phyloP scores from a whole-genome alignment of 345 rosid genomes.

The Streptanthus diversifolius region DNA sequence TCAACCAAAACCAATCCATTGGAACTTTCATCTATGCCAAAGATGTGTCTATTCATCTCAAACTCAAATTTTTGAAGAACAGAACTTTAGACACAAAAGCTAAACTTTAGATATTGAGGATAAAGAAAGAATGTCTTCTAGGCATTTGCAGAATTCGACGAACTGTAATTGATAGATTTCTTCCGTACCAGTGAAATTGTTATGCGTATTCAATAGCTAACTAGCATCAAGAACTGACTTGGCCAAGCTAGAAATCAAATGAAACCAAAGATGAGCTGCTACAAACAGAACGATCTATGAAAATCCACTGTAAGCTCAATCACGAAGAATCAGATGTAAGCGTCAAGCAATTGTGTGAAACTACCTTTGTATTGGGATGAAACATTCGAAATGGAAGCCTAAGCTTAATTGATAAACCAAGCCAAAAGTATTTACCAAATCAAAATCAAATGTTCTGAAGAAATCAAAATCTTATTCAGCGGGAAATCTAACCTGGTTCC shows the following conservation, averaged over 20 bases:
- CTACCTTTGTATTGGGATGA: neutral
- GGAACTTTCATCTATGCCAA: neutral
- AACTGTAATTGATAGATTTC: neutral
- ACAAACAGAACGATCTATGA: neutral
- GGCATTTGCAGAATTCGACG: neutral
- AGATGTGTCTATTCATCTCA: neutral
- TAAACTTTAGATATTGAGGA: neutral
- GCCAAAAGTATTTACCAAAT: neutral
- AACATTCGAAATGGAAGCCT: slow-evolving; percentile 29
- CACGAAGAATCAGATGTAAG: neutral
- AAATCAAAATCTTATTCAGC: neutral
- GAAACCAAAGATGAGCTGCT: slow-evolving; percentile 1
- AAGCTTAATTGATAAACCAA: neutral
- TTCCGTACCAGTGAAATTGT: neutral
- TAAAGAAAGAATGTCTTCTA: neutral
- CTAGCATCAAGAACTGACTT: neutral
- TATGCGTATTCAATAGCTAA: neutral
- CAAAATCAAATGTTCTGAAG: neutral
- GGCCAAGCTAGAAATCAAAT: neutral
- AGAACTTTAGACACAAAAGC: neutral
- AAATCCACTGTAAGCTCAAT: neutral
- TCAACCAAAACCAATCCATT: slow-evolving; percentile 3
- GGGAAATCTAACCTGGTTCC: slow-evolving; percentile 63
- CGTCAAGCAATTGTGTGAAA: neutral
- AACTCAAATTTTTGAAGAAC: neutral